Conservation (phyloP, 108 stramenopile species). For the Pseudonitzschia pungens region DNA sequence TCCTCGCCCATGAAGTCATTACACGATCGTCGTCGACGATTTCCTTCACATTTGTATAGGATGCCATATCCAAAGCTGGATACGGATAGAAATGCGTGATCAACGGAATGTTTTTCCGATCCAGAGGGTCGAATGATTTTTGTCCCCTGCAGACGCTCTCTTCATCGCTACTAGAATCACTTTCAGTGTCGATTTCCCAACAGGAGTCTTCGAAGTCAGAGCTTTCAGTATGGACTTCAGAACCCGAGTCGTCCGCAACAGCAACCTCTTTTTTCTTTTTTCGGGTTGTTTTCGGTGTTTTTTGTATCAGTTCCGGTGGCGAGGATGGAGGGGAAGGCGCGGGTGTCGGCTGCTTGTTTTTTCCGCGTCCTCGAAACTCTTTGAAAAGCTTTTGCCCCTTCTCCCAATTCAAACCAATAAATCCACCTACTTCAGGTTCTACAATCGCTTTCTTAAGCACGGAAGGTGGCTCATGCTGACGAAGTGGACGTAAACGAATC, state of each 20-base stretch:
- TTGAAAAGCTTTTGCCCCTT: conserved; percentile 6
- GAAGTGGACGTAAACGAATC: conserved; percentile 41
- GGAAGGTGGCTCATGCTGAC: conserved; percentile 27
- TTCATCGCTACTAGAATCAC: conserved; percentile 13
- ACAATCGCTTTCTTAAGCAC: conserved; percentile 13
- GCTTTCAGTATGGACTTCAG: background rate
- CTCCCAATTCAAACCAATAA: conserved; percentile 32
- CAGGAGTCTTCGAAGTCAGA: background rate
- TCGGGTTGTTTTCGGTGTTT: background rate
- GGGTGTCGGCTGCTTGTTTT: background rate
- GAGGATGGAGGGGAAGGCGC: no score
- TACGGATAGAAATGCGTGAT: conserved; percentile 21
- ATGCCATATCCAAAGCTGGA: conserved; percentile 23
- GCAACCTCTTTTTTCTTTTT: background rate
- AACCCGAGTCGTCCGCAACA: conserved; percentile 1
- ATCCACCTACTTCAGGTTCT: conserved; percentile 32
- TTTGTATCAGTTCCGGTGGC: background rate
- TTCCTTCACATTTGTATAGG: conserved; percentile 16
- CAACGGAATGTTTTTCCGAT: conserved; percentile 3
- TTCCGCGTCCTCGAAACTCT: background rate
- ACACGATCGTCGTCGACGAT: conserved; percentile 13
- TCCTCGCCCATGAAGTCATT: conserved; percentile 3
- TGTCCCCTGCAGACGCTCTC: background rate
- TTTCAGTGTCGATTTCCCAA: background rate
- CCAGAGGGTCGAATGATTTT: background rate